Percentiles rank a stretch among this genome's conserved stretches.
phyloP scores from a whole-genome alignment of 208 protist genomes.

The Crithidia brevicula region DNA sequence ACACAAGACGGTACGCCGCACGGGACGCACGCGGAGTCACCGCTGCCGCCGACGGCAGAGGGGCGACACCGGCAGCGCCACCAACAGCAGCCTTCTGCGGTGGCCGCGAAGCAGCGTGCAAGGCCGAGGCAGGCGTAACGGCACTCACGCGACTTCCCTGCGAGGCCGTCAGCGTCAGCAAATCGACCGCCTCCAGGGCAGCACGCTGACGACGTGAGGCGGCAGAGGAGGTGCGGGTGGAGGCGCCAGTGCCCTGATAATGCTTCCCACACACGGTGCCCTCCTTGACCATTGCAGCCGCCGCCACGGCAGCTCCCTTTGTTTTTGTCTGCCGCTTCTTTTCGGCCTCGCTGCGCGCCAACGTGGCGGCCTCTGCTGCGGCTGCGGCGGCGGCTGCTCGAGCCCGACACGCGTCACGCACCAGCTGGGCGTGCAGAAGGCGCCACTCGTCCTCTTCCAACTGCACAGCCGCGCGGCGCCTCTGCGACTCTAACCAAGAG shows the following conservation, averaged over 20 bases:
- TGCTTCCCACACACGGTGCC: not conserved
- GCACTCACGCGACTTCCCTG: not conserved
- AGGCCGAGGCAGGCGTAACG: not conserved
- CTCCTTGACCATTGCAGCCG: not conserved
- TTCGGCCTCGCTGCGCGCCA: too few relatives aligned
- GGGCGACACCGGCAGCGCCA: too few relatives aligned
- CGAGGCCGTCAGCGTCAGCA: slow-evolving; percentile 13
- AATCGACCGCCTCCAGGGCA: slow-evolving; percentile 21
- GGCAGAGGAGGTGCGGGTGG: not conserved
- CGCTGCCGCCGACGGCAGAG: not conserved
- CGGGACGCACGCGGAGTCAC: not conserved
- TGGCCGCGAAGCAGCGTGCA: too few relatives aligned
- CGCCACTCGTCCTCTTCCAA: slow-evolving; percentile 56
- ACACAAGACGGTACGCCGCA: slow-evolving; percentile 10
- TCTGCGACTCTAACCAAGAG: slow-evolving; percentile 13
- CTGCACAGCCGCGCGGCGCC: slow-evolving; percentile 36
- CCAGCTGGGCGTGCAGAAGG: slow-evolving; percentile 27
- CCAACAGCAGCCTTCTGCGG: too few relatives aligned
- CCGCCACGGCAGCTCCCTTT: not conserved
- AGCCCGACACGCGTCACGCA: slow-evolving; percentile 26
- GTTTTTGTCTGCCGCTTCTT: not conserved
- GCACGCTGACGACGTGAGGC: slow-evolving; percentile 19
- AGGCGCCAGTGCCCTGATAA: not conserved
- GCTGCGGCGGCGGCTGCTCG: slow-evolving; percentile 10
- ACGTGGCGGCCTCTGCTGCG: not conserved